Evolutionary conservation across 306 rosid species (phyloP), one percentile per base, ranked within the genome.

Genomic region (Vigna unguiculata): DNA sequence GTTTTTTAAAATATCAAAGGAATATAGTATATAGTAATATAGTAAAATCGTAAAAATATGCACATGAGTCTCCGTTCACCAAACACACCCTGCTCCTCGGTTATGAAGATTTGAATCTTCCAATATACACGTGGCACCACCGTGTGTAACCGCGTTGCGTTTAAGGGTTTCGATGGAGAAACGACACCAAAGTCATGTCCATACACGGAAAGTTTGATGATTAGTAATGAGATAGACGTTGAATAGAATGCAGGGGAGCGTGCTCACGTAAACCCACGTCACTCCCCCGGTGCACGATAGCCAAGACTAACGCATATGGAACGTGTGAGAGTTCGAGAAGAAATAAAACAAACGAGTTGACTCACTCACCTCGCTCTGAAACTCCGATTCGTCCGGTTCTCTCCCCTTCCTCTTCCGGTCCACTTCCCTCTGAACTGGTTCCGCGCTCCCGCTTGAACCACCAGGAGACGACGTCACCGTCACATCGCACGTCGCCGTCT

Each of bases 371-470:
- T 86, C 86, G 79, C 88, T 86, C 13, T 64, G 90, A 79, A 73
- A 80, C 71, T 85, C 89, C 1, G 81, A 65, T 36, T 86, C 91
- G 7, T 86, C 94, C 10, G 53, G 38, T 78, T 82, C 93, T 10
- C 73, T 81, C 2, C 85, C 83, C 54, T 93, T 93, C 52, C 93
- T 83, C 76, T 90, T 90, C 75, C 91, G 92, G 62, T 86, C 71
- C 66, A 63, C 47, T 70, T 71, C 76, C 72, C 72, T 83, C 70
- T 38, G 76, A 57, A 10, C 36, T 66, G 74, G 77, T 71, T 91
- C 92, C 2, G 79, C 86, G 13, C 90, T 89, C 7, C 60, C 87
- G 52, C 87, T 84, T 0, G 91, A 90, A 30, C 83, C 82, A 0
- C 88, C 86, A 0, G 95, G 87, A 0, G 96, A 93, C 3, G 93